Evolutionary conservation across 495 filamentous ascomycete species (phyloP).

Genomic region (Penicillium salamii): DNA sequence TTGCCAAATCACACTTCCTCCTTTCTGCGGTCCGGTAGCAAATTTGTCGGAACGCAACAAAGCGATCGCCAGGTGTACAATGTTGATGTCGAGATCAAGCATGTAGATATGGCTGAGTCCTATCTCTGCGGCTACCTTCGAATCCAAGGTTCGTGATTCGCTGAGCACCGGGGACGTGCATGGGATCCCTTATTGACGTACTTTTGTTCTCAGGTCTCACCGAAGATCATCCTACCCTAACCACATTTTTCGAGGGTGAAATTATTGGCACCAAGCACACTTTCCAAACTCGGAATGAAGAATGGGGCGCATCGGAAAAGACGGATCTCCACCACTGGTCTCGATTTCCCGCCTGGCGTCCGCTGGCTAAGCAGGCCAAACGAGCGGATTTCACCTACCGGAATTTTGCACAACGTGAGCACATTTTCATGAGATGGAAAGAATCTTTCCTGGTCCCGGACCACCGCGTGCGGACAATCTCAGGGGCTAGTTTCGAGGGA

Average conservation of each 20-base stretch:
- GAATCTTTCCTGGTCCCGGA: slow-evolving; percentile 97
- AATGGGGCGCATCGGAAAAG: slow-evolving; percentile 91
- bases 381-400: slow-evolving; percentile 71
- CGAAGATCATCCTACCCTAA: slow-evolving; percentile 91
- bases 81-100: slow-evolving; percentile 95
- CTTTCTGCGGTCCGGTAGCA: slow-evolving; percentile 82
- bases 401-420: slow-evolving; percentile 70
- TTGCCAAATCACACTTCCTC: slow-evolving; percentile 65
- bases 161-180: not conserved
- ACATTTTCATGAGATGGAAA: slow-evolving; percentile 99
- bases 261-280: slow-evolving; percentile 94
- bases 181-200: slow-evolving; percentile 18
- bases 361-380: slow-evolving; percentile 71
- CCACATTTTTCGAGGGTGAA: slow-evolving; percentile 98
- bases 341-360: slow-evolving; percentile 82
- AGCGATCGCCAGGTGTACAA: slow-evolving; percentile 89
- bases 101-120: slow-evolving; percentile 92
- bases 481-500: slow-evolving; percentile 93
- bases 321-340: slow-evolving; percentile 93
- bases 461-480: slow-evolving; percentile 84
- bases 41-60: slow-evolving; percentile 85
- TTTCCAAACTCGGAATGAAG: slow-evolving; percentile 83
- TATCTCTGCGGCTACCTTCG: slow-evolving; percentile 93
- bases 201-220: slow-evolving; percentile 66
- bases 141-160: slow-evolving; percentile 75